These are phyloP conservation scores for Phaeosphaeria sp. DNA, from an alignment of 2,329 filamentous ascomycete genomes.

Conservation along the genomic window DNA sequence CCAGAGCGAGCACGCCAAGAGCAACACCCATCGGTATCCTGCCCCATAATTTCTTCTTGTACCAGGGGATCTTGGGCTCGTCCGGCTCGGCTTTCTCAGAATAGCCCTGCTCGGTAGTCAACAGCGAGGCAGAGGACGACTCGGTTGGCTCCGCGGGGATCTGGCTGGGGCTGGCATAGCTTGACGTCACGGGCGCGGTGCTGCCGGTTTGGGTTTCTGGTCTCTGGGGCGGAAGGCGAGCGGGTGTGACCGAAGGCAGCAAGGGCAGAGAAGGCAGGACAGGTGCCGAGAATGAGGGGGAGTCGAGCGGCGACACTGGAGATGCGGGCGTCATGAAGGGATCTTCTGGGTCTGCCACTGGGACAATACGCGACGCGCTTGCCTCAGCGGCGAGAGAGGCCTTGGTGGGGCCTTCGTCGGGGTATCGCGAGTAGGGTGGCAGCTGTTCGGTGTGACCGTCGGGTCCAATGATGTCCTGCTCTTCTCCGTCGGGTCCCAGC, in stretches of 20 bases:
- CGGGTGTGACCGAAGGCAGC: conserved; percentile 32
- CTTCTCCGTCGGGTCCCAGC: conserved; percentile 81
- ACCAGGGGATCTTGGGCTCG: conserved; percentile 41
- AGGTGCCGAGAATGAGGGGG: conserved; percentile 26
- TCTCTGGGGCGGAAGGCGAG: conserved; percentile 37
- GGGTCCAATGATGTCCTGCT: conserved; percentile 85
- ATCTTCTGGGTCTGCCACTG: conserved; percentile 30
- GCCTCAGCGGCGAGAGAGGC: conserved; percentile 49
- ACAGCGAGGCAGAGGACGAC: conserved; percentile 36
- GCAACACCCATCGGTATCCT: conserved; percentile 60
- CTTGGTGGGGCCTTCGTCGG: conserved; percentile 74
- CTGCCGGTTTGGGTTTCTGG: conserved; percentile 42
- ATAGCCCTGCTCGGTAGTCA: conserved; percentile 28
- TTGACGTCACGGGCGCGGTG: conserved; percentile 21
- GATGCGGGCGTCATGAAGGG: conserved; percentile 34
- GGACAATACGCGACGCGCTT: conserved; percentile 38
- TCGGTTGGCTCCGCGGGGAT: conserved; percentile 36
- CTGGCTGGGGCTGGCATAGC: conserved; percentile 8
- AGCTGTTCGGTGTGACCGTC: conserved; percentile 90
- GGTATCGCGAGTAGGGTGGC: conserved; percentile 89
- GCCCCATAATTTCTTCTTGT: conserved; percentile 55
- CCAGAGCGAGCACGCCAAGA: conserved; percentile 53
- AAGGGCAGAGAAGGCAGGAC: conserved; percentile 28
- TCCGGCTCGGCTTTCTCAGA: conserved; percentile 39
- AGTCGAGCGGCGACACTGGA: conserved; percentile 28